Conservation (phyloP, 2,329 filamentous ascomycete genomes). For the Pseudogymnoascus pannorum region DNA sequence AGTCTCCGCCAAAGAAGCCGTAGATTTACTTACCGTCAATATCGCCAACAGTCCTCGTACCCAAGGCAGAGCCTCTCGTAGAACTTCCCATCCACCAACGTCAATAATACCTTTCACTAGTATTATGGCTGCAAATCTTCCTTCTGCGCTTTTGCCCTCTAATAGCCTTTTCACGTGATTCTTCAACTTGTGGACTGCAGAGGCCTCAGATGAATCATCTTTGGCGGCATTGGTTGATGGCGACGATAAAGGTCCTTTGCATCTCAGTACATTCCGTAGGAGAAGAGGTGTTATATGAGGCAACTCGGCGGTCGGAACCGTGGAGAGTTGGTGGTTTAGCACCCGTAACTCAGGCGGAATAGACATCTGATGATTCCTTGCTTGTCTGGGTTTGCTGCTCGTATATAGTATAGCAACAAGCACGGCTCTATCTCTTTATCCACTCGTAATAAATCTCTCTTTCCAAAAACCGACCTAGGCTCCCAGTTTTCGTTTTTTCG, state of each 20-base stretch:
- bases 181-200: slow-evolving; percentile 73
- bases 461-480: background rate
- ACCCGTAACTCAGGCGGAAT: slow-evolving; percentile 52
- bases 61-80: slow-evolving; percentile 69
- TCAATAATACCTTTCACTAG: slow-evolving; percentile 77
- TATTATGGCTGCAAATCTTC: slow-evolving; percentile 69
- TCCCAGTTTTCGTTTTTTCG: background rate
- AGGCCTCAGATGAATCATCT: slow-evolving; percentile 53
- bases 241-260: slow-evolving; percentile 54
- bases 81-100: slow-evolving; percentile 73
- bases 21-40: slow-evolving; percentile 48
- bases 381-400: background rate
- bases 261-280: slow-evolving; percentile 50
- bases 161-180: slow-evolving; percentile 71
- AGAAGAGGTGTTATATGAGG: slow-evolving; percentile 67
- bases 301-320: slow-evolving; percentile 64
- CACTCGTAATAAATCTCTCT: background rate
- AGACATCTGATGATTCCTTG: slow-evolving; percentile 21
- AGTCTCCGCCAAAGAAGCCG: slow-evolving; percentile 9
- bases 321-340: slow-evolving; percentile 62
- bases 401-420: background rate
- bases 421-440: background rate
- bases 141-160: slow-evolving; percentile 66
- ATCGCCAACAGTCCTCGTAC: slow-evolving; percentile 68
- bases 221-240: slow-evolving; percentile 53